A percentile compares a stretch with the other conserved stretches of the same genome.
Conservation (phyloP, 2,329 filamentous ascomycete genomes). For the Lecanoromycetidae sp. region DNA sequence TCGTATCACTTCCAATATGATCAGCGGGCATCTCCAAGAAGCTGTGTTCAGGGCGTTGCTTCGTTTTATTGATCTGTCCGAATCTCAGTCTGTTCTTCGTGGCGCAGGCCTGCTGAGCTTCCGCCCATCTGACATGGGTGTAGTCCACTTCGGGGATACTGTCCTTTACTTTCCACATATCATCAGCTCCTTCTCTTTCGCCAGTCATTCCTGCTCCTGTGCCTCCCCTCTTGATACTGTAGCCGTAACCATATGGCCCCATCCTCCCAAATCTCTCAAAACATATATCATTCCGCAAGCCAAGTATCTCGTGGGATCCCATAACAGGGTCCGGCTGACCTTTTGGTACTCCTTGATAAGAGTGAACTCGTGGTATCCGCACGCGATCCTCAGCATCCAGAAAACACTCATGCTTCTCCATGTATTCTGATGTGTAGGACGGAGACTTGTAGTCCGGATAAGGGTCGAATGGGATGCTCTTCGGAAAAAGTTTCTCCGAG, state of each 20-base stretch:
- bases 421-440: constrained; percentile 44
- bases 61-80: constrained; percentile 26
- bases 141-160: constrained; percentile 63
- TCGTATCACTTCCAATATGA: neutral
- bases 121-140: constrained; percentile 63
- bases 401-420: constrained; percentile 62
- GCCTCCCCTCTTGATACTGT: constrained; percentile 65
- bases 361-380: constrained; percentile 56
- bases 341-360: constrained; percentile 63
- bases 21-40: constrained; percentile 5
- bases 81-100: constrained; percentile 60
- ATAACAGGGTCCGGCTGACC: constrained; percentile 76
- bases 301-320: constrained; percentile 75
- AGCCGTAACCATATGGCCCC: constrained; percentile 82
- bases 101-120: constrained; percentile 63
- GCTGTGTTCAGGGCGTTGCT: constrained; percentile 1
- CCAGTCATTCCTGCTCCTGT: constrained; percentile 76
- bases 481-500: constrained; percentile 9
- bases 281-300: constrained; percentile 72
- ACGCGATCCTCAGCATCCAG: constrained; percentile 56
- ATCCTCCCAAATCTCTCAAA: constrained; percentile 85
- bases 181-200: constrained; percentile 66
- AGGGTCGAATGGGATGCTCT: constrained; percentile 43
- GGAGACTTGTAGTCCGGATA: constrained; percentile 53
- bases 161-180: constrained; percentile 52